Evolutionary conservation across 768 basidiomycete species (phyloP), one percentile per base, ranked within the genome.

Genomic region (Arthromyces matolae): DNA sequence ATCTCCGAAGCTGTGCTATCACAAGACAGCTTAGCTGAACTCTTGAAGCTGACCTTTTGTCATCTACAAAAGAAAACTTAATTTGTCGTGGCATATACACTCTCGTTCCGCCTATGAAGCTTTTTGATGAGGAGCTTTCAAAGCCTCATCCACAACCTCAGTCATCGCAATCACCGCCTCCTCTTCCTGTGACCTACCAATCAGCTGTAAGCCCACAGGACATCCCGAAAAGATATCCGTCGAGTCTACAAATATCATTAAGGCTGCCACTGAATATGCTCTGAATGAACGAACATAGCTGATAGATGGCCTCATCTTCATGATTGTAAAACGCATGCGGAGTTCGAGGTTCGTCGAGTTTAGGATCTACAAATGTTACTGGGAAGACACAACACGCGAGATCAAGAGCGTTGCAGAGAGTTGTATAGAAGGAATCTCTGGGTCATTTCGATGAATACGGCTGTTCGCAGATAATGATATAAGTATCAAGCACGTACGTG

Each of bases 121-220:
- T 14, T 31, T 20, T 28, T 8, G 13, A 9, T 23, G 35, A 3
- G 42, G 32, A 18, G 46, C 55, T 49, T 69, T 71, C 46, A 84
- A 60, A 9, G 79, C 82, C 0, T 64, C 67, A 20, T 78, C 82
- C 8, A 84, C 78, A 33, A 87, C 75, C 54, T 82, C 79, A 1
- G 80, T 78, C 81, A 88, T 81, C 2, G 72, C 69, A 45, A 88
- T 72, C 0, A 86, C 79, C 0, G 80, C 85, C 61, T 89, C 87
- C 52, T 88, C 86, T 56, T 89, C 86, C 44, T 81, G 67, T 2
- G 79, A 78, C 35, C 78, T 70, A 2, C 85, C 84, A 23, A 86
- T 75, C 6, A 88, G 61, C 61, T 89, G 87, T 23, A 89, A 58
- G 9, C 75, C 73, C 2, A 88, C 71, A 5, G 87, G 86, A 70